Conservation (phyloP, 139 green algal genomes). For the Microglena sp. region DNA sequence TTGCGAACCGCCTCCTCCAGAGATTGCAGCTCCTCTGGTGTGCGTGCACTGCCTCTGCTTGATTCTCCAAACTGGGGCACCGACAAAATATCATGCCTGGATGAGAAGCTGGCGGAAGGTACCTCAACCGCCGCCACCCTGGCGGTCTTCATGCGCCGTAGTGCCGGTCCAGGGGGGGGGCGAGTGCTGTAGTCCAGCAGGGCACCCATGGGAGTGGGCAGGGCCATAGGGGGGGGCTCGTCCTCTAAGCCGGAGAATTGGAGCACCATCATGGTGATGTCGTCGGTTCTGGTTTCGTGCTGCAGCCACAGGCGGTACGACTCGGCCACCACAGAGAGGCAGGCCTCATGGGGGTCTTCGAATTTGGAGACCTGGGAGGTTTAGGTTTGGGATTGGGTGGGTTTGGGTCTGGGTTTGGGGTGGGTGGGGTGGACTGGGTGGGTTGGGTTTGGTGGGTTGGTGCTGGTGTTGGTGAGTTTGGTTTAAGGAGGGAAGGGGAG, state of each 20-base stretch:
- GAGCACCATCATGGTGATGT: slow-evolving; percentile 85
- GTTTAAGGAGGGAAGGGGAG: background rate
- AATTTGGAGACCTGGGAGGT: slow-evolving; percentile 34
- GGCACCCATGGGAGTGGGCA: slow-evolving; percentile 23
- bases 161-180: too few relatives aligned
- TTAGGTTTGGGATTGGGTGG: background rate
- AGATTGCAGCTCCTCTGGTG: background rate
- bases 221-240: slow-evolving; percentile 19
- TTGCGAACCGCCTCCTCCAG: slow-evolving; percentile 13
- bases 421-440: too few relatives aligned
- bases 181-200: too few relatives aligned
- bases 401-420: background rate
- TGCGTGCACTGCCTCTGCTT: too few relatives aligned
- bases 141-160: too few relatives aligned
- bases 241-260: slow-evolving; percentile 44
- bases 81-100: too few relatives aligned
- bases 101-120: too few relatives aligned
- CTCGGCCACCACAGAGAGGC: slow-evolving; percentile 56
- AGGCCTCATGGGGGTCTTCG: slow-evolving; percentile 62
- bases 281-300: slow-evolving; percentile 84
- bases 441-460: background rate
- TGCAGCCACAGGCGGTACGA: slow-evolving; percentile 81
- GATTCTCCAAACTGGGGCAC: too few relatives aligned
- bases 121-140: too few relatives aligned
- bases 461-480: background rate